Evolutionary conservation across 495 filamentous ascomycete genomes (phyloP), one percentile per base, ranked within the genome.

Genomic region (Tuber melanosporum): DNA sequence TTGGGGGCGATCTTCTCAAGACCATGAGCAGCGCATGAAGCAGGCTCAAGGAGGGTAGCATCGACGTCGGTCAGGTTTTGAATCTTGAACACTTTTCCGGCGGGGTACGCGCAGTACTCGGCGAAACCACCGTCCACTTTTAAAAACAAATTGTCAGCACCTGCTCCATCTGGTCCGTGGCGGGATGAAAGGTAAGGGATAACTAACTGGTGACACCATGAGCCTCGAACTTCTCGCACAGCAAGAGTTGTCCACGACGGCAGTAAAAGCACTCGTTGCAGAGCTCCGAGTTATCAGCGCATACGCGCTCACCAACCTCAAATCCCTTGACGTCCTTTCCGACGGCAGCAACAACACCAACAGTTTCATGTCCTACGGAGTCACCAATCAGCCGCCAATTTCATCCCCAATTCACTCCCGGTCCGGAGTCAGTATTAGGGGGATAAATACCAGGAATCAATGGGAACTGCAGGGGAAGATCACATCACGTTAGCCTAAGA

Each of bases 241-340:
- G 88, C 45, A 93, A 84, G 70, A 89, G 87, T 76, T 92, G 86
- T 45, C 91, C 91, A 71, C 89, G 88, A 74, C 90, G 89, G 84
- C 91, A 93, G 85, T 92, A 92, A 87, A 91, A 91, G 85, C 91
- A 93, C 78, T 89, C 87, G 44, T 88, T 87, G 86, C 91, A 93
- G 43, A 92, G 88, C 84, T 92, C 91, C 12, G 87, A 87, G 82
- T 88, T 88, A 75, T 88, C 86, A 36, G 86, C 87, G 71, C 82
- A 81, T 57, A 83, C 90, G 78, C 90, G 89, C 74, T 93, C 90
- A 36, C 91, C 90, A 77, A 92, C 76, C 47, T 86, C 75, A 85
- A 93, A 92, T 73, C 85, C 88, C 78, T 89, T 89, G 72, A 92
- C 91, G 76, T 89, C 82, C 70, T 84, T 82, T 70, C 87, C 87